Evolutionary conservation across 441 rosid species (phyloP).

Genomic region (Jatropha multifida): DNA sequence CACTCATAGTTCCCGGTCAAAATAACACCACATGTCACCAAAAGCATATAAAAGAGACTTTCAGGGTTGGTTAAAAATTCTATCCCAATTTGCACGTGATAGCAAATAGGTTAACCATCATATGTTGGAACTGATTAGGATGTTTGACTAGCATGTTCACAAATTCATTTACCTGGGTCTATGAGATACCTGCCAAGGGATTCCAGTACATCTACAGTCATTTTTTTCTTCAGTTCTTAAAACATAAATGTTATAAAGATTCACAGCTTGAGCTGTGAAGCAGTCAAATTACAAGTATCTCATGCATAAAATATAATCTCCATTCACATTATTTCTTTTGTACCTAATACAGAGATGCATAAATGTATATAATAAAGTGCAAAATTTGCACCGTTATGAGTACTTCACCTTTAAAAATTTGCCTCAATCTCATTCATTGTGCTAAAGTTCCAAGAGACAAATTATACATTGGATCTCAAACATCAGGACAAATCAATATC

Average conservation of each 20-base stretch:
- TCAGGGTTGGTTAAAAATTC: neutral
- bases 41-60: neutral
- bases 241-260: neutral
- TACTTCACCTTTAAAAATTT: neutral
- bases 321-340: neutral
- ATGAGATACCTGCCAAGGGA: neutral
- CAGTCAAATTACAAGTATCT: neutral
- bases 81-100: neutral
- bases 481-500: neutral
- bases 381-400: neutral
- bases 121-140: neutral
- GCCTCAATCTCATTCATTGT: neutral
- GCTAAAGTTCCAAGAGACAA: neutral
- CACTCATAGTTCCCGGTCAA: neutral
- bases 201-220: neutral
- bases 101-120: neutral
- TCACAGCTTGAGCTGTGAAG: neutral
- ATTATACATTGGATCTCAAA: neutral
- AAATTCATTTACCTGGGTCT: neutral
- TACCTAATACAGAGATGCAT: neutral
- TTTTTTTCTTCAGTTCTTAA: neutral
- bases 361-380: neutral
- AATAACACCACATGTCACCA: neutral
- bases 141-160: neutral
- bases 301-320: neutral